Evolutionary conservation across 331 rosid genomes (phyloP).

Genomic region (Cydonia oblonga): DNA sequence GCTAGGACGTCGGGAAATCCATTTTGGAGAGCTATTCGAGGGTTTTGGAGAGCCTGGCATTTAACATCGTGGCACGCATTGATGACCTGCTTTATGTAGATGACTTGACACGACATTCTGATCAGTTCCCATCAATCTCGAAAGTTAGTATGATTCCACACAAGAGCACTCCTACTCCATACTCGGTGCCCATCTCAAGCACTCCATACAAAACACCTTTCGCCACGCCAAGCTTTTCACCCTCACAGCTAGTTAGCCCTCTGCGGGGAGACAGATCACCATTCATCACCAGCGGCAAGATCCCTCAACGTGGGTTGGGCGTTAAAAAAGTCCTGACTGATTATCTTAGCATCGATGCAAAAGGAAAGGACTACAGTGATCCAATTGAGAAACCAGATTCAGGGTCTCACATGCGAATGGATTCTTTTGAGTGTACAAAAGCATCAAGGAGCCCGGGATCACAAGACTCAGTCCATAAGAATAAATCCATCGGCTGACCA

Average conservation of each 20-base stretch:
- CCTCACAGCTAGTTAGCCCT: slow-evolving; percentile 42
- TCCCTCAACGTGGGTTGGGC: slow-evolving; percentile 44
- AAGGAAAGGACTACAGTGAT: slow-evolving; percentile 22
- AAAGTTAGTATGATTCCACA: slow-evolving; percentile 57
- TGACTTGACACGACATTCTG: slow-evolving; percentile 64
- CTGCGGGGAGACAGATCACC: slow-evolving; percentile 45
- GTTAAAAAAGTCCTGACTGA: slow-evolving; percentile 72
- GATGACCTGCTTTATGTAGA: slow-evolving; percentile 85
- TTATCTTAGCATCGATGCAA: slow-evolving; percentile 55
- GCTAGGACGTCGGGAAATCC: slow-evolving; percentile 84
- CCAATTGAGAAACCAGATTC: slow-evolving; percentile 25
- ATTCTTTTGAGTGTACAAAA: slow-evolving; percentile 23
- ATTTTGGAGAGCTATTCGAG: slow-evolving; percentile 89
- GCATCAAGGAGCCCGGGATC: slow-evolving; percentile 18
- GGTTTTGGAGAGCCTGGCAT: slow-evolving; percentile 86
- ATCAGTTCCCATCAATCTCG: slow-evolving; percentile 43
- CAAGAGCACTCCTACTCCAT: slow-evolving; percentile 40
- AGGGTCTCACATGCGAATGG: slow-evolving; percentile 26
- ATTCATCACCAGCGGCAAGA: slow-evolving; percentile 23
- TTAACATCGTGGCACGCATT: slow-evolving; percentile 67
- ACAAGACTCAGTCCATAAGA: slow-evolving; percentile 8
- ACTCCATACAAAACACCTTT: slow-evolving; percentile 72
- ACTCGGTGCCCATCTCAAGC: slow-evolving; percentile 43
- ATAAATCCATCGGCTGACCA: background rate
- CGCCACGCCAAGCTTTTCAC: slow-evolving; percentile 61